These are phyloP conservation scores for Colletotrichum sp. DNA, from an alignment of 2,329 filamentous ascomycete species.

Conservation along the genomic window DNA sequence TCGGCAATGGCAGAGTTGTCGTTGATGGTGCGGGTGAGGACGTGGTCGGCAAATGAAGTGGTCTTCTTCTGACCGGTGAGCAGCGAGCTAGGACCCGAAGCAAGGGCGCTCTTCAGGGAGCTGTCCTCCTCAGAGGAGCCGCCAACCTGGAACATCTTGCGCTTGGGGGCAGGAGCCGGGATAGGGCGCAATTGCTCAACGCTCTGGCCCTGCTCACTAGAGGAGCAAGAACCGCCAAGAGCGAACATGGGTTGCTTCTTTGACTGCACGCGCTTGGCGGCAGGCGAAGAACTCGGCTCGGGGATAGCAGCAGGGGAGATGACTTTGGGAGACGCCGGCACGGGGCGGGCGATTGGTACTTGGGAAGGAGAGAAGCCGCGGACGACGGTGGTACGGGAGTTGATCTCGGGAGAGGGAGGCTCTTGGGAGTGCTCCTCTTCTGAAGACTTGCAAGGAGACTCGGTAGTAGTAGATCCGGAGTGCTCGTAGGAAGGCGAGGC, in stretches of 20 bases:
- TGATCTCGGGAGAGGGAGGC: constrained; percentile 49
- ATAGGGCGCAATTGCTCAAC: constrained; percentile 46
- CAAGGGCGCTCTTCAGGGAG: constrained; percentile 66
- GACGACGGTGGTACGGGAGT: constrained; percentile 69
- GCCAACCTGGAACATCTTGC: constrained; percentile 57
- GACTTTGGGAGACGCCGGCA: constrained; percentile 53
- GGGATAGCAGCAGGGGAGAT: constrained; percentile 64
- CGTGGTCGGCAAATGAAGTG: constrained; percentile 80
- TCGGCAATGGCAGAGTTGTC: constrained; percentile 51
- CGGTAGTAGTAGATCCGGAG: constrained; percentile 49
- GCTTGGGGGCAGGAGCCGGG: constrained; percentile 32
- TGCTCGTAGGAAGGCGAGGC: constrained; percentile 39
- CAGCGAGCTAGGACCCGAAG: constrained; percentile 46
- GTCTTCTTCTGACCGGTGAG: constrained; percentile 70
- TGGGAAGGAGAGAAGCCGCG: constrained; percentile 85
- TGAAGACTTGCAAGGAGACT: constrained; percentile 64
- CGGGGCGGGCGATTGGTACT: constrained; percentile 53
- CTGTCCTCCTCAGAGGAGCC: constrained; percentile 78
- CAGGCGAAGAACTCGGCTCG: constrained; percentile 61
- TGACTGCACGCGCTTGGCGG: constrained; percentile 70
- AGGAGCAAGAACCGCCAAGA: constrained; percentile 83
- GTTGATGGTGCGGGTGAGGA: constrained; percentile 71
- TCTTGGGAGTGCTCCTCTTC: constrained; percentile 55
- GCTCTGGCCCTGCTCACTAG: constrained; percentile 59
- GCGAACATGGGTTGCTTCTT: constrained; percentile 71